A percentile compares a stretch with the other conserved stretches of the same genome.
phyloP scores from a whole-genome alignment of 768 basidiomycete genomes.

The Tricholoma saponaceum region DNA sequence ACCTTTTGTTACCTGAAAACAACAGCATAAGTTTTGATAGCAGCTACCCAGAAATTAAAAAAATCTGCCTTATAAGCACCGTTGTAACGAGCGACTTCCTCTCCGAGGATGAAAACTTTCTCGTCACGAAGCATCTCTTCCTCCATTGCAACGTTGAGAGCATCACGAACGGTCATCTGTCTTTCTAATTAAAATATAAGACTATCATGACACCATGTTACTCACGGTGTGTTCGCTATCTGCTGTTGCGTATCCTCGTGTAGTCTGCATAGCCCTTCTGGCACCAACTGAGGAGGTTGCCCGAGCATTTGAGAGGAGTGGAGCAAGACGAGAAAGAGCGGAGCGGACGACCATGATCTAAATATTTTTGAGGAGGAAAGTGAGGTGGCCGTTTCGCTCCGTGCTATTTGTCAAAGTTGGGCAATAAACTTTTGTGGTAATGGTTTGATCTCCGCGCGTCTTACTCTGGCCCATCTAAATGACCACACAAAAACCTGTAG shows the following conservation, averaged over 20 bases:
- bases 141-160: constrained; percentile 96
- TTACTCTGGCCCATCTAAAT: constrained; percentile 9
- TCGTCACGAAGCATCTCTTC: constrained; percentile 99
- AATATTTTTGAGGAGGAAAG: neutral
- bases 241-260: constrained; percentile 65
- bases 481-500: constrained; percentile 41
- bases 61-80: constrained; percentile 85
- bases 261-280: constrained; percentile 35
- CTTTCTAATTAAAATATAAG: constrained; percentile 4
- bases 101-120: constrained; percentile 91
- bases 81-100: constrained; percentile 98
- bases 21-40: constrained; percentile 10
- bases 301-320: constrained; percentile 50
- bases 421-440: neutral
- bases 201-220: constrained; percentile 13
- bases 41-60: constrained; percentile 1
- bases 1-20: constrained; percentile 86
- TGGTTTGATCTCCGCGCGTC: constrained; percentile 3
- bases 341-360: constrained; percentile 57
- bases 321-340: constrained; percentile 61
- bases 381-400: neutral
- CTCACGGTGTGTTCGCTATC: constrained; percentile 40
- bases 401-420: neutral
- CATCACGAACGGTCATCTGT: constrained; percentile 98
- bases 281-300: constrained; percentile 36